Base-by-base conservation (phyloP, 106 monocot species). In the Dioscorea dumetorum region DNA sequence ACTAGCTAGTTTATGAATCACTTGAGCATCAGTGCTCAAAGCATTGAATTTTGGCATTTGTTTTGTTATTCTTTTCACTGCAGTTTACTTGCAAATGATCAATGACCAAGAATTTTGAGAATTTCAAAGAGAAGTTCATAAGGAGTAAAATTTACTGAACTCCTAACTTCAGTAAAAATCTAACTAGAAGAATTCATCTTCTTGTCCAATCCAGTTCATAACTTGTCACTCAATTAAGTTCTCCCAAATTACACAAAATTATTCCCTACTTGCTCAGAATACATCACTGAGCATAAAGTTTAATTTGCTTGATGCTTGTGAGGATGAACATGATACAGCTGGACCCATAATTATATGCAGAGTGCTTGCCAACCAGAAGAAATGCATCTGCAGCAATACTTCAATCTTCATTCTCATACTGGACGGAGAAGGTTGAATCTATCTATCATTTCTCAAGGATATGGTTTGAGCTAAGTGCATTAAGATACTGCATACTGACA, bases 261-360 rank as follows among this genome's bases (percentile, higher is more conserved):
- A 24, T 32, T 58, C 48, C 8, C 17, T 10, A 66, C 50, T 60
- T 48, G 52, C 84, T 61, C 70, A 73, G 7, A 63, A 72, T 18
- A 71, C 74, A 22, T 58, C 78, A 58, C 48, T 80, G 4, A 70
- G 56, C n/a, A 71, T 56, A 64, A 33, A 72, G 31, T 22, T 34
- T 15, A 87, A 83, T 48, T 6, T 81, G 58, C 78, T 94, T 16
- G 82, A 94, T 69, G 80, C 80, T 58, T 84, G 58, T 51, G 90
- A 94, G 61, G 90, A 90, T 85, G 87, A 87, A 34, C 90, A 90
- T 68, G 85, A 70, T 66, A n/a, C n/a, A n/a, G n/a, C n/a, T n/a
- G 90, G 94, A 10, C 78, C 66, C 63, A 73, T 94, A 33, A 77
- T 28, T 90, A 49, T 78, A 85, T 79, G 61, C 82, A 15, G 71